A percentile compares a stretch with the other conserved stretches of the same genome.
Conservation (phyloP, 495 filamentous ascomycete species). For the Aspergillus affinis region DNA sequence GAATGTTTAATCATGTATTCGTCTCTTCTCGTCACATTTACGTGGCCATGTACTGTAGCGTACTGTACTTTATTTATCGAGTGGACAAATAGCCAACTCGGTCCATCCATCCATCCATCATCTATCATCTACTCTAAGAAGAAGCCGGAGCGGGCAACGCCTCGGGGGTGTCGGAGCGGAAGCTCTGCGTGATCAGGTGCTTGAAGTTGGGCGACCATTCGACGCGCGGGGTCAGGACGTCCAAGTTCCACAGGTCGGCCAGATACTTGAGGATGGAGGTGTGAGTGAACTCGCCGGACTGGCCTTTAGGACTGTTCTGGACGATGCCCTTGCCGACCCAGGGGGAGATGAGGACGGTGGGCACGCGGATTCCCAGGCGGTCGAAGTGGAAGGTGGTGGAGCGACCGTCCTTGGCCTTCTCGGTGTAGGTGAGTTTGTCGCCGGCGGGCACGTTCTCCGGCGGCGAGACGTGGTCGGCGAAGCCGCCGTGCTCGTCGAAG, state of each 20-base stretch:
- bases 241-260: slow-evolving; percentile 44
- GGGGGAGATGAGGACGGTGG: slow-evolving; percentile 50
- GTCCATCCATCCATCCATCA: neutral
- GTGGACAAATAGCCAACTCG: too few relatives aligned
- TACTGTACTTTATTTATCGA: too few relatives aligned
- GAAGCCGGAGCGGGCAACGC: slow-evolving; percentile 26
- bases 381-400: slow-evolving; percentile 49
- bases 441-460: slow-evolving; percentile 43
- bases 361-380: slow-evolving; percentile 51
- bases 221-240: slow-evolving; percentile 41
- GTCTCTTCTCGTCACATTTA: too few relatives aligned
- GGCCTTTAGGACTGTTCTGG: slow-evolving; percentile 34
- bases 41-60: too few relatives aligned
- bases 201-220: slow-evolving; percentile 45
- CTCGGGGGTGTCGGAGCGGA: slow-evolving; percentile 31
- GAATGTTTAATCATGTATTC: neutral
- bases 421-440: slow-evolving; percentile 44
- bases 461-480: slow-evolving; percentile 49
- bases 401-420: slow-evolving; percentile 38
- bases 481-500: slow-evolving; percentile 52
- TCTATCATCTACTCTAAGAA: slow-evolving; percentile 13
- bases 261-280: slow-evolving; percentile 46
- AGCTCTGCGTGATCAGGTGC: slow-evolving; percentile 30
- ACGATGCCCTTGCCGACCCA: slow-evolving; percentile 47
- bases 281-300: slow-evolving; percentile 41